Evolutionary conservation across 805 yeast species (phyloP).

Genomic region (Danielozyma ontarioensis): DNA sequence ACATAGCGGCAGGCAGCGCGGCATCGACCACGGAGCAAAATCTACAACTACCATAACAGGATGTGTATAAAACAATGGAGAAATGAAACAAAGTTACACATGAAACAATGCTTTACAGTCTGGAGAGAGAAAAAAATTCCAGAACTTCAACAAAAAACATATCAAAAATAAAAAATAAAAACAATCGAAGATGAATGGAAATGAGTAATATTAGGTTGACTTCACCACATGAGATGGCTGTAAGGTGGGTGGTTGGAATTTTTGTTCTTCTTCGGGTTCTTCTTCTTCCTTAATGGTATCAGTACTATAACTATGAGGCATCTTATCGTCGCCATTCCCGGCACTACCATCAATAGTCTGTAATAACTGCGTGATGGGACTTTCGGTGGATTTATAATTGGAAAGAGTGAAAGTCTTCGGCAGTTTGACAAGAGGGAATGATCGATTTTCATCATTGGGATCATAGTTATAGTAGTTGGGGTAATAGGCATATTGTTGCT

Average conservation of each 20-base stretch:
- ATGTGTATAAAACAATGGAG: neutral
- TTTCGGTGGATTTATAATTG: conserved; percentile 28
- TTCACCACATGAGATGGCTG: neutral
- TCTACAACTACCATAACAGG: too few relatives aligned
- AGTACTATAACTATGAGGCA: conserved; percentile 28
- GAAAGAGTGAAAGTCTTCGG: conserved; percentile 38
- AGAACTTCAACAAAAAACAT: too few relatives aligned
- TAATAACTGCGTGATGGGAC: conserved; percentile 33
- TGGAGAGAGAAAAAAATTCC: too few relatives aligned
- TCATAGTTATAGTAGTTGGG: conserved; percentile 5
- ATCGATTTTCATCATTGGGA: conserved; percentile 11
- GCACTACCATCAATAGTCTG: conserved; percentile 12
- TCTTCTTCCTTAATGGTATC: conserved; percentile 38
- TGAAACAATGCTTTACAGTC: too few relatives aligned
- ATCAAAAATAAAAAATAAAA: too few relatives aligned
- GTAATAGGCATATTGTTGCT: conserved; percentile 5
- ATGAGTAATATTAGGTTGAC: neutral
- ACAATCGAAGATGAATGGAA: too few relatives aligned
- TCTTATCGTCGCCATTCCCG: conserved; percentile 8
- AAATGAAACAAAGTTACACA: too few relatives aligned
- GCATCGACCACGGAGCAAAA: too few relatives aligned
- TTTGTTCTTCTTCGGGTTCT: conserved; percentile 21
- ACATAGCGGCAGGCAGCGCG: too few relatives aligned
- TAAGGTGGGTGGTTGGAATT: neutral
- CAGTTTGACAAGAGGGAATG: conserved; percentile 29